Conservation (phyloP, 2,329 filamentous ascomycete genomes). For the Pseudopithomyces maydicus region DNA sequence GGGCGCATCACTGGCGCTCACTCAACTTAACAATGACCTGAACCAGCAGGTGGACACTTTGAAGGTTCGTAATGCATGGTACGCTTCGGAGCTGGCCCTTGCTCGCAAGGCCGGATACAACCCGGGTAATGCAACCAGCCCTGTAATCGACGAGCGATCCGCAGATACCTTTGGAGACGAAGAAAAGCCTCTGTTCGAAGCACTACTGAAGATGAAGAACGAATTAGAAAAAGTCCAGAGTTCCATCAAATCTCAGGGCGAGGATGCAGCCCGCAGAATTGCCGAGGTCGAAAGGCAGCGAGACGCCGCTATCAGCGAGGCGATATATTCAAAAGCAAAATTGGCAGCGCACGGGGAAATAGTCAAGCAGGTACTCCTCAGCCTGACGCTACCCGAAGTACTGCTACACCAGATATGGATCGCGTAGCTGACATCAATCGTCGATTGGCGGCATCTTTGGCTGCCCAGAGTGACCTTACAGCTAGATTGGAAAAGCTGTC, state of each 20-base stretch:
- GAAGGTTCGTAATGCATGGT: conserved; percentile 93
- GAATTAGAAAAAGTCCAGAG: conserved; percentile 89
- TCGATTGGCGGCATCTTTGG: conserved; percentile 81
- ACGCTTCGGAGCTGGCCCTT: conserved; percentile 89
- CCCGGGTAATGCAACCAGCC: conserved; percentile 70
- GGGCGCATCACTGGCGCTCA: conserved; percentile 66
- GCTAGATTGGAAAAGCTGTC: conserved; percentile 72
- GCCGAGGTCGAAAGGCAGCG: conserved; percentile 94
- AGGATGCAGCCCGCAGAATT: conserved; percentile 83
- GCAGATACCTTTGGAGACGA: conserved; percentile 87
- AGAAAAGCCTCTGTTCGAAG: conserved; percentile 89
- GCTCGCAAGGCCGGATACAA: conserved; percentile 89
- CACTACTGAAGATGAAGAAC: conserved; percentile 85
- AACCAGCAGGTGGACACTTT: conserved; percentile 85
- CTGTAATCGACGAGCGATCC: conserved; percentile 75
- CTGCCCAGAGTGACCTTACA: conserved; percentile 79
- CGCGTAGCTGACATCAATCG: conserved; percentile 76
- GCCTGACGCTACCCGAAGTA: conserved; percentile 60
- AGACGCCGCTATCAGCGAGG: conserved; percentile 92
- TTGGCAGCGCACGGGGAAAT: conserved; percentile 78
- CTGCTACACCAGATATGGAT: conserved; percentile 66
- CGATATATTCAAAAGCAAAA: conserved; percentile 92
- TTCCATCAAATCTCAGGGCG: conserved; percentile 86
- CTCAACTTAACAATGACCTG: conserved; percentile 70
- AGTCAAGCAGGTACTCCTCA: conserved; percentile 65